These are phyloP conservation scores for Talaromyces sp. DNA, from an alignment of 2,329 filamentous ascomycete species.

Conservation along the genomic window DNA sequence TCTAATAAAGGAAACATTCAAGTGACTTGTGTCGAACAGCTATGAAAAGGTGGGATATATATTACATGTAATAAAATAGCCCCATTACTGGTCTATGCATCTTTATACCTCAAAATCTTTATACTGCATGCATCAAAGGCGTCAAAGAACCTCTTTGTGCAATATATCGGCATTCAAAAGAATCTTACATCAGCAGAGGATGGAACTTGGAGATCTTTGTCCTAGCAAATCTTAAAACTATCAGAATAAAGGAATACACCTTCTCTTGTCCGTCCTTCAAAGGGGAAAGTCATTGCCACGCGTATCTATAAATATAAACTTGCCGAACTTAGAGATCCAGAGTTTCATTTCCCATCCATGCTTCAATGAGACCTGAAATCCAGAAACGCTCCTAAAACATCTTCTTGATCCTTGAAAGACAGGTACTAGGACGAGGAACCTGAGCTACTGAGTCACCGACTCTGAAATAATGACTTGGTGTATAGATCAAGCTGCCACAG, in stretches of 20 bases:
- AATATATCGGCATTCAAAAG: not conserved
- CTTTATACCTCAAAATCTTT: not conserved
- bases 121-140: not conserved
- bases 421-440: not conserved
- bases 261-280: not conserved
- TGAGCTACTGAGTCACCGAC: not conserved
- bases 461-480: not conserved
- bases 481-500: not conserved
- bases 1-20: not conserved
- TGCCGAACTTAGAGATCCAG: not conserved
- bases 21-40: not conserved
- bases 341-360: not conserved
- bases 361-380: not conserved
- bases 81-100: no score
- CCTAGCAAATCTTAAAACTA: not conserved
- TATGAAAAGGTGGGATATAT: no score
- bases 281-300: not conserved
- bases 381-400: not conserved
- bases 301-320: slow-evolving; percentile 6
- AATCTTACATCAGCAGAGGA: not conserved
- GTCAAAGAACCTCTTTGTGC: slow-evolving; percentile 6
- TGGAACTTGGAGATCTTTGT: not conserved
- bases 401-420: not conserved
- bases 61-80: no score
- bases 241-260: not conserved